Conservation (phyloP, 1,284 basidiomycete species). For the Sporisorium graminicola region DNA sequence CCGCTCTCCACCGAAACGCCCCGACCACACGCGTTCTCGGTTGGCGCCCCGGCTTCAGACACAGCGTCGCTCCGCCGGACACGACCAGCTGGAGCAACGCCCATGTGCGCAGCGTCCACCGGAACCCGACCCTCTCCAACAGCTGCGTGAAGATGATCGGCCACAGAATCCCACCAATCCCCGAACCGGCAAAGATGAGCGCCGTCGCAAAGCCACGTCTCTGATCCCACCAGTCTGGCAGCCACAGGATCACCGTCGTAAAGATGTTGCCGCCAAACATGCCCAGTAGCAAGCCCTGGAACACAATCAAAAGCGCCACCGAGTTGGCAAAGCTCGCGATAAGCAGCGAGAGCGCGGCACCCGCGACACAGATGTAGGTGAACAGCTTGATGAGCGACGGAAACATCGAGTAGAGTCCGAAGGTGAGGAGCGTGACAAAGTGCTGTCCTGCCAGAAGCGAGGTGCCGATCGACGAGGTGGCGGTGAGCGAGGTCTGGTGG, state of each 20-base stretch:
- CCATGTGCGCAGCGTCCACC: slow-evolving; percentile 54
- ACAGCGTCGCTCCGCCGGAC: slow-evolving; percentile 29
- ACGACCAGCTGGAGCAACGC: slow-evolving; percentile 46
- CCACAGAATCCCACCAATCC: slow-evolving; percentile 57
- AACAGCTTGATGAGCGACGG: slow-evolving; percentile 47
- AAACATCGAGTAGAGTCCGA: slow-evolving; percentile 48
- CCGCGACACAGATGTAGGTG: slow-evolving; percentile 31
- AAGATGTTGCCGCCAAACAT: slow-evolving; percentile 51
- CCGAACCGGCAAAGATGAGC: slow-evolving; percentile 54
- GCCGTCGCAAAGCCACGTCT: slow-evolving; percentile 53
- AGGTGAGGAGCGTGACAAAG: slow-evolving; percentile 51
- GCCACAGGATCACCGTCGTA: slow-evolving; percentile 53
- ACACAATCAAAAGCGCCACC: slow-evolving; percentile 47
- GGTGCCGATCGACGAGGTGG: slow-evolving; percentile 55
- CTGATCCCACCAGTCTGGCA: slow-evolving; percentile 58
- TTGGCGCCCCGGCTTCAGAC: slow-evolving; percentile 23
- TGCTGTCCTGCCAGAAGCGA: slow-evolving; percentile 51
- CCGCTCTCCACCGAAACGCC: slow-evolving; percentile 26
- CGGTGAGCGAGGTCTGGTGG: slow-evolving; percentile 39
- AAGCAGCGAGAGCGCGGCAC: slow-evolving; percentile 41
- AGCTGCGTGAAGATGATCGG: slow-evolving; percentile 50
- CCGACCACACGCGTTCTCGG: neutral
- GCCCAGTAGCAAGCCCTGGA: slow-evolving; percentile 57
- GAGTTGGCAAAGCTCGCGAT: slow-evolving; percentile 53
- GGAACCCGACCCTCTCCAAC: slow-evolving; percentile 48